Conservation (phyloP, 192 early-diverging fungal genomes). For the Umbelopsis ramanniana region DNA sequence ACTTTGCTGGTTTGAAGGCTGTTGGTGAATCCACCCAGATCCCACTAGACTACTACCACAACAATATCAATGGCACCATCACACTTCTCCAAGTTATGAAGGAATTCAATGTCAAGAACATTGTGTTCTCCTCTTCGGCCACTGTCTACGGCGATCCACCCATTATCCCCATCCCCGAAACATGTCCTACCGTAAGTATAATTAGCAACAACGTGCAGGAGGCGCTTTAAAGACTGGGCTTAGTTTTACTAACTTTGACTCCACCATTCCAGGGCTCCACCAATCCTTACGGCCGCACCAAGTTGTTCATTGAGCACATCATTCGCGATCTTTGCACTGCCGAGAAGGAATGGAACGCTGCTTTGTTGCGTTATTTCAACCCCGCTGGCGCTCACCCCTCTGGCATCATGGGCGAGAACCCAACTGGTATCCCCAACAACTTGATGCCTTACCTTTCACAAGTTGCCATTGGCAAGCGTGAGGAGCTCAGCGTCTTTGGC, state of each 20-base stretch:
- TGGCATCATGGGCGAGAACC: slow-evolving; percentile 94
- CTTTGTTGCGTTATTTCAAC: slow-evolving; percentile 93
- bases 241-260: not conserved
- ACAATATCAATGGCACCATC: slow-evolving; percentile 90
- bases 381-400: slow-evolving; percentile 93
- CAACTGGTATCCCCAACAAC: slow-evolving; percentile 85
- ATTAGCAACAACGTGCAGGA: not conserved
- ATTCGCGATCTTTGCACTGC: slow-evolving; percentile 73
- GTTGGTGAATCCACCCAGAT: slow-evolving; percentile 81
- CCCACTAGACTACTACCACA: slow-evolving; percentile 90
- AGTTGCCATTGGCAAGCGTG: slow-evolving; percentile 87
- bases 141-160: slow-evolving; percentile 84
- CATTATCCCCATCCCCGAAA: slow-evolving; percentile 58
- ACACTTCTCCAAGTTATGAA: slow-evolving; percentile 83
- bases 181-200: slow-evolving; percentile 56
- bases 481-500: slow-evolving; percentile 89
- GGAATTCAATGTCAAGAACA: slow-evolving; percentile 77
- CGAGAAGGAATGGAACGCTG: slow-evolving; percentile 66
- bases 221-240: not conserved
- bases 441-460: slow-evolving; percentile 93
- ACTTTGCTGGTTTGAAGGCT: slow-evolving; percentile 89
- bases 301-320: slow-evolving; percentile 86
- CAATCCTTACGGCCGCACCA: slow-evolving; percentile 95
- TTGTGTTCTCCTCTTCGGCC: slow-evolving; percentile 94
- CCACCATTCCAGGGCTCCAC: slow-evolving; percentile 55